Base-by-base conservation (phyloP, 2,329 filamentous ascomycete genomes). In the Claviceps purpurea region DNA sequence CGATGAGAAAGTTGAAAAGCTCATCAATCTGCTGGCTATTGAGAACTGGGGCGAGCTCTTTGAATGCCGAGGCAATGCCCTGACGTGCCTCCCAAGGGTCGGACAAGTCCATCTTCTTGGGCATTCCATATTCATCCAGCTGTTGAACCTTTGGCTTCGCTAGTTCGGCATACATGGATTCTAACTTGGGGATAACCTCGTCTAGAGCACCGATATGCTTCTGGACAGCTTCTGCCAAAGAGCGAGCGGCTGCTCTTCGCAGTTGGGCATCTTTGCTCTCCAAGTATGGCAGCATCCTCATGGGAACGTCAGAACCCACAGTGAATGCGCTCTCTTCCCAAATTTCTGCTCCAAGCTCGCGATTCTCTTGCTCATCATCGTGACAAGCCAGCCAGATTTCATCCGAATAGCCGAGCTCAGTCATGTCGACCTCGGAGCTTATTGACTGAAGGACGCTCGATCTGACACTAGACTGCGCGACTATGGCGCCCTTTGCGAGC, bases 351-450 rank as follows among this genome's bases (percentile, higher is more conserved):
- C 87, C 91, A 50, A 95, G 74, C 46, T 89, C 87, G 8, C 77
- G 78, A 60, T 97, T 97, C 64, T 97, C 90, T 44, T 85, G 81
- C 20, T 89, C 81, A 59, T 95, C 88, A 58, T 98, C 93, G 61
- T 98, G 90, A 61, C 84, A 91, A 44, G 87, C 87, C 43, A 98
- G 76, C 89, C 89, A 98, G 22, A 98, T 85, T 64, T 97, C 87
- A 55, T 93, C 85, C 3, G 86, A 93, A 62, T 89, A 93, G 34
- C 83, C 78, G 38, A 90, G 74, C 50, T 96, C 90, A 52, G 85
- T 90, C 73, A 98, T 79, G 64, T 97, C 91, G 46, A 98, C 82
- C 57, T 97, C 90, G 20, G 88, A 81, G 62, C 89, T 89, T 60
- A 97, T 91, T 6, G 87, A 87, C 67, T 96, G 91, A 42, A 98